Percentiles rank a stretch among this genome's conserved stretches.
Evolutionary conservation across 768 basidiomycete species (phyloP).

Genomic region (Pleurotus eryngii): DNA sequence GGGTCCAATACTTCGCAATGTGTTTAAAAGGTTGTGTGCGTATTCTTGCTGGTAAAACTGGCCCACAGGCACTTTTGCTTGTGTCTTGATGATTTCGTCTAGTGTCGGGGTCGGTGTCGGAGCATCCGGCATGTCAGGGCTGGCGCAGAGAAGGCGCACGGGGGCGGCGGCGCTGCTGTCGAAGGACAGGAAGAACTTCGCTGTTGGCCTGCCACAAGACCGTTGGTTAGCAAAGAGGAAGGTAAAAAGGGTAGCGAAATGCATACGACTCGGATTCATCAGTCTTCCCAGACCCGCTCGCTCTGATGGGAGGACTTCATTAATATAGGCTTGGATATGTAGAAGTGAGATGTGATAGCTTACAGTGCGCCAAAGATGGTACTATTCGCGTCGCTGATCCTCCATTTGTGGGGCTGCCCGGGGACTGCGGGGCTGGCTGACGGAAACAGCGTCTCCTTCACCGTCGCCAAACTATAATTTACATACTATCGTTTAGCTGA

Average conservation of each 20-base stretch:
- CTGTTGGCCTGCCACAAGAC: constrained; percentile 17
- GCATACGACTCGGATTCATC: constrained; percentile 26
- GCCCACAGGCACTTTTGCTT: constrained; percentile 44
- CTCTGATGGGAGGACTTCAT: background rate
- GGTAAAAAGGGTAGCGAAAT: background rate
- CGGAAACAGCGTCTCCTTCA: constrained; percentile 49
- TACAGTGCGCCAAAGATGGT: constrained; percentile 70
- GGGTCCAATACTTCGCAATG: constrained; percentile 48
- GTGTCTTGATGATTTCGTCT: constrained; percentile 33
- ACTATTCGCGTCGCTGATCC: constrained; percentile 34
- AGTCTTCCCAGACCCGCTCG: background rate
- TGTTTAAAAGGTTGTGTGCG: constrained; percentile 48
- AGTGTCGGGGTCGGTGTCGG: constrained; percentile 20
- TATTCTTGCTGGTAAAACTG: constrained; percentile 54
- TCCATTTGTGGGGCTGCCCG: constrained; percentile 11
- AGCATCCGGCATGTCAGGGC: constrained; percentile 24
- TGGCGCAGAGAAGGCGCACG: constrained; percentile 40
- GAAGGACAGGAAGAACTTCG: constrained; percentile 43
- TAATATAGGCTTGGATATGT: constrained; percentile 5
- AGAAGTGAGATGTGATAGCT: constrained; percentile 20
- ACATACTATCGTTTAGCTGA: background rate
- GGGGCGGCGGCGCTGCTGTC: constrained; percentile 50
- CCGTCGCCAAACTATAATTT: constrained; percentile 33
- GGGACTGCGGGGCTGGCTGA: constrained; percentile 16
- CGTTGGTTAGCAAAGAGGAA: background rate